A percentile compares a stretch with the other conserved stretches of the same genome.
Evolutionary conservation across 805 yeast species (phyloP).

Genomic region (Kockiozyma suomiensis): DNA sequence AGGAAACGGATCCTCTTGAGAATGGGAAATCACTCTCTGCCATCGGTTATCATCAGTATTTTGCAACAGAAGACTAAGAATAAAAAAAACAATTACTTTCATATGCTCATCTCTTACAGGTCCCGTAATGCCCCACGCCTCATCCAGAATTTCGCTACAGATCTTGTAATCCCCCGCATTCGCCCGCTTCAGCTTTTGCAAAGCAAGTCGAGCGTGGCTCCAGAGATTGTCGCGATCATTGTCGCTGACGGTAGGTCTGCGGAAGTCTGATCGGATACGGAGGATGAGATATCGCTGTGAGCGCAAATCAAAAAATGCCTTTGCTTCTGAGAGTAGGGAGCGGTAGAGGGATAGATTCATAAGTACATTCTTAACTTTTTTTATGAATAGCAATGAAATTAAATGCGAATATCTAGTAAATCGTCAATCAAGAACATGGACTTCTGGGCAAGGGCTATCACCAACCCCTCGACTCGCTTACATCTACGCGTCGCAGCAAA

Average conservation of each 20-base stretch:
- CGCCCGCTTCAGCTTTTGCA: not conserved
- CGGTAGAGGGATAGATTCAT: not conserved
- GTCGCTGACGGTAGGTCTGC: not conserved
- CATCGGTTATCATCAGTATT: not conserved
- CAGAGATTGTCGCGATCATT: not conserved
- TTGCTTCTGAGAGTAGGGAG: not conserved
- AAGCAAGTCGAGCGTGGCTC: not conserved
- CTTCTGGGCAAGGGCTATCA: not conserved
- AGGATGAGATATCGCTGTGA: not conserved
- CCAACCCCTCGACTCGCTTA: not conserved
- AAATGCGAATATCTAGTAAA: too few relatives aligned
- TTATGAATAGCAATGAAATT: too few relatives aligned
- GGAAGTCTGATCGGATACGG: slow-evolving; percentile 9
- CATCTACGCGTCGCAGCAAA: not conserved
- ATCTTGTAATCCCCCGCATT: slow-evolving; percentile 3
- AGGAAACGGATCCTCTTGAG: not conserved
- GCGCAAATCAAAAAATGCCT: slow-evolving; percentile 16
- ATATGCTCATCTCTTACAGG: not conserved
- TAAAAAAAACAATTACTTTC: not conserved
- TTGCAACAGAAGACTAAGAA: too few relatives aligned
- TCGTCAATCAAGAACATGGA: too few relatives aligned
- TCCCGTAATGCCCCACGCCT: slow-evolving; percentile 10
- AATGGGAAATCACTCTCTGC: not conserved
- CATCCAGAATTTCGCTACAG: not conserved
- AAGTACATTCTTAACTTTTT: not conserved